phyloP scores from a whole-genome alignment of 441 rosid species.

The Gossypium trilobum region DNA sequence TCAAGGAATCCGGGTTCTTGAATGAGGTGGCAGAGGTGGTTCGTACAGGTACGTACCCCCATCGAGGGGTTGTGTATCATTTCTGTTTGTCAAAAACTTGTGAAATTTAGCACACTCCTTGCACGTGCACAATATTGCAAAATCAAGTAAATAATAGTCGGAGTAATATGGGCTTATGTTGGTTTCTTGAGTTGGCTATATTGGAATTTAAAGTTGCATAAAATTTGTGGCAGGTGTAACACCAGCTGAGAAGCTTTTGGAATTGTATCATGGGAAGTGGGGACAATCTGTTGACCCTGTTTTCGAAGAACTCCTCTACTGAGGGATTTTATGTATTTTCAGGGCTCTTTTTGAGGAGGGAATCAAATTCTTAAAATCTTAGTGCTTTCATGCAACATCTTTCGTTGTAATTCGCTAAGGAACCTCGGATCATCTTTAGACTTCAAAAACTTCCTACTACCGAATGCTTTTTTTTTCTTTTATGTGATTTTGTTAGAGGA shows the following conservation, averaged over 20 bases:
- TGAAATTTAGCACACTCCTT: neutral
- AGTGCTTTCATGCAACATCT: neutral
- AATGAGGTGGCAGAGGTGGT: conserved; percentile 78
- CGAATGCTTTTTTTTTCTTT: neutral
- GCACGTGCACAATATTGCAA: too few relatives aligned
- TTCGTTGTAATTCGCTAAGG: neutral
- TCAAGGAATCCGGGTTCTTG: conserved; percentile 81
- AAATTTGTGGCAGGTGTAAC: conserved; percentile 53
- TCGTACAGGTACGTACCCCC: conserved; percentile 55
- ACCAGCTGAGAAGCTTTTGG: conserved; percentile 88
- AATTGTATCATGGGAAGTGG: conserved; percentile 80
- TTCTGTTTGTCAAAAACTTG: neutral
- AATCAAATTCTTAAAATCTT: neutral
- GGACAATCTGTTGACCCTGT: conserved; percentile 78
- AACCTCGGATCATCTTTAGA: neutral
- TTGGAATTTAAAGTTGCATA: neutral
- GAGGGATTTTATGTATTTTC: neutral
- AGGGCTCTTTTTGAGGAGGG: neutral
- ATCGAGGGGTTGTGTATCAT: neutral
- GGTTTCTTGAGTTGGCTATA: neutral
- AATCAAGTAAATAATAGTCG: too few relatives aligned
- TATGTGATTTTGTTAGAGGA: neutral
- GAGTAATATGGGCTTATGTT: neutral
- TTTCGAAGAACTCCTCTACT: conserved; percentile 78
- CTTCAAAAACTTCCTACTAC: neutral